These are phyloP conservation scores for Tetratostichococcus sp. DNA, from an alignment of 139 green algal genomes.

Conservation along the genomic window DNA sequence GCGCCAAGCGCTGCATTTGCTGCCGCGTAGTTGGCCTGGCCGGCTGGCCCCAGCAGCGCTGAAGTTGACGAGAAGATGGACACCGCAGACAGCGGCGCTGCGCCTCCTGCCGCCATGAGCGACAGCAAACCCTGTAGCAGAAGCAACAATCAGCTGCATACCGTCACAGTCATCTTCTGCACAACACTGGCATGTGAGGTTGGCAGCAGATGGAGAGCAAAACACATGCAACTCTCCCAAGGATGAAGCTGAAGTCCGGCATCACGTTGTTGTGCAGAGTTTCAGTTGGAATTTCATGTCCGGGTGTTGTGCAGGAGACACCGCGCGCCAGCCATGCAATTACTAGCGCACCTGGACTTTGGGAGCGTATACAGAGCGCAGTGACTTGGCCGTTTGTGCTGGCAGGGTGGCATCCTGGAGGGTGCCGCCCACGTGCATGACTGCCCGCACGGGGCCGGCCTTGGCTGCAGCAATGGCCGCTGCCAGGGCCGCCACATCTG, in stretches of 20 bases:
- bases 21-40: constrained; percentile 75
- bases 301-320: too few relatives aligned
- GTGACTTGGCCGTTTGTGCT: constrained; percentile 28
- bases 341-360: constrained; percentile 26
- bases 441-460: not conserved
- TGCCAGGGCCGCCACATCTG: not conserved
- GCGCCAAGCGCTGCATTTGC: constrained; percentile 72
- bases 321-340: not conserved
- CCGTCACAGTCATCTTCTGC: too few relatives aligned
- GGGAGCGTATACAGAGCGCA: constrained; percentile 31
- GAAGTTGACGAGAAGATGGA: constrained; percentile 74
- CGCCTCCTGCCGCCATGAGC: constrained; percentile 6
- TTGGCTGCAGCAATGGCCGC: not conserved
- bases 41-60: constrained; percentile 68
- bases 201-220: too few relatives aligned
- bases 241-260: too few relatives aligned
- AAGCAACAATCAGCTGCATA: not conserved
- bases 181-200: too few relatives aligned
- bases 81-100: not conserved
- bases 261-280: too few relatives aligned
- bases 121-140: not conserved
- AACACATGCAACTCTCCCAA: too few relatives aligned
- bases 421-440: constrained; percentile 63
- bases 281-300: too few relatives aligned
- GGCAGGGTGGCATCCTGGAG: constrained; percentile 45